A percentile compares a stretch with the other conserved stretches of the same genome.
phyloP scores from a whole-genome alignment of 768 basidiomycete genomes.

The Epithele typhae region DNA sequence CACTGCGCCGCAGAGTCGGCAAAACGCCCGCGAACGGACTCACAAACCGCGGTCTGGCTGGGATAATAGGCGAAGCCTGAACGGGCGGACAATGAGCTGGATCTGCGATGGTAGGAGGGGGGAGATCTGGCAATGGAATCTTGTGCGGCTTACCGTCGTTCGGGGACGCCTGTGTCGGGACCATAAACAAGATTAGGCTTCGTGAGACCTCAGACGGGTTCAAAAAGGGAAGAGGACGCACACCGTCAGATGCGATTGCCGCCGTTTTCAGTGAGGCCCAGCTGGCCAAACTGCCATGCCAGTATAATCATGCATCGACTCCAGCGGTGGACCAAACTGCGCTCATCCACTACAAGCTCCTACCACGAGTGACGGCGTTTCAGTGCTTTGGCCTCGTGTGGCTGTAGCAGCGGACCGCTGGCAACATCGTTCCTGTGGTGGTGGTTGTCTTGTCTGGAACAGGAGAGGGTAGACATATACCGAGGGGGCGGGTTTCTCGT shows the following conservation, averaged over 20 bases:
- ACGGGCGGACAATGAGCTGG: conserved; percentile 7
- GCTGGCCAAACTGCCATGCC: conserved; percentile 55
- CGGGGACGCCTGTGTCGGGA: conserved; percentile 50
- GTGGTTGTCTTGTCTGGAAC: no score
- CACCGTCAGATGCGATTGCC: conserved; percentile 46
- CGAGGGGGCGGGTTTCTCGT: conserved; percentile 47
- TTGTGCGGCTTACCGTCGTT: conserved; percentile 40
- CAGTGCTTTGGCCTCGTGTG: conserved; percentile 43
- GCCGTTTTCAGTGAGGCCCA: conserved; percentile 44
- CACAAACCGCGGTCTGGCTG: conserved; percentile 48
- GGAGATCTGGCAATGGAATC: conserved; percentile 4
- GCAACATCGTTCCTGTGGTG: no score
- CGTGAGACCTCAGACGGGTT: conserved; percentile 9
- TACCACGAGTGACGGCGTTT: no score
- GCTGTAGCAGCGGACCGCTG: no score
- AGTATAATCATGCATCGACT: no score
- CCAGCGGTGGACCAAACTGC: no score
- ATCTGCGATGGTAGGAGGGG: background rate
- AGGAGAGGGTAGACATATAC: conserved; percentile 46
- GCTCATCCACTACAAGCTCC: no score
- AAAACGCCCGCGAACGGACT: conserved; percentile 10
- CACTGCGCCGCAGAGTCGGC: no score
- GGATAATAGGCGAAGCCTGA: conserved; percentile 47
- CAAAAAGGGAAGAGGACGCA: conserved; percentile 16
- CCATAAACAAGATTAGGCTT: background rate